These are phyloP conservation scores for Mucor lusitanicus DNA, from an alignment of 371 early-diverging fungal species.

Conservation along the genomic window DNA sequence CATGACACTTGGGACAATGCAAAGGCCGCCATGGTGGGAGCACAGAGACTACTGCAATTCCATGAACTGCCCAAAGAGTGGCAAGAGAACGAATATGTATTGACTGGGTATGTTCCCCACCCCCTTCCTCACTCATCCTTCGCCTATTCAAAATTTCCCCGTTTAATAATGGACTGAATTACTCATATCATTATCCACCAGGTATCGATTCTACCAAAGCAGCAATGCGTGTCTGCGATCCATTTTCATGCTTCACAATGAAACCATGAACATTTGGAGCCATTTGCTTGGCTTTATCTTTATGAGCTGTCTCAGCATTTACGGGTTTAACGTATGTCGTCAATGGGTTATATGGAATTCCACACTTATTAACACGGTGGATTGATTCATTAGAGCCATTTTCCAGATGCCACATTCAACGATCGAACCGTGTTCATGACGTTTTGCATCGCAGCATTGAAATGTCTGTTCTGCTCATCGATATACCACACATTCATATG, in stretches of 20 bases:
- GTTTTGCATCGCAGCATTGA: constrained; percentile 66
- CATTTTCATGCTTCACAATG: constrained; percentile 70
- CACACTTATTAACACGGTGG: neutral
- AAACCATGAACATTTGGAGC: constrained; percentile 75
- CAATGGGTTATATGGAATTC: neutral
- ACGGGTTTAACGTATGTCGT: constrained; percentile 48
- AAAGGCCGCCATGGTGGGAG: constrained; percentile 56
- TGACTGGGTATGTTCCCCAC: constrained; percentile 37
- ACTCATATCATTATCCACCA: constrained; percentile 1
- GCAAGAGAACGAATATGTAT: constrained; percentile 65
- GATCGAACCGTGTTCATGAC: constrained; percentile 59
- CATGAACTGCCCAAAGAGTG: constrained; percentile 63
- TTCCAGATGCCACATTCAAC: constrained; percentile 49
- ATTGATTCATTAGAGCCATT: constrained; percentile 36
- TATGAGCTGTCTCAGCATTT: constrained; percentile 54
- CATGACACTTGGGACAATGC: constrained; percentile 50
- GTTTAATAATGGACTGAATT: neutral
- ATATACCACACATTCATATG: constrained; percentile 72
- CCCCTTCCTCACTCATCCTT: neutral
- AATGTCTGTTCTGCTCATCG: constrained; percentile 69
- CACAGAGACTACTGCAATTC: constrained; percentile 54
- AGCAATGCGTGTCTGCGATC: constrained; percentile 54
- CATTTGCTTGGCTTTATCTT: constrained; percentile 67
- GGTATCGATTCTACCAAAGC: constrained; percentile 23
- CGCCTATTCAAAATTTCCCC: constrained; percentile 6